Conservation (phyloP, 2,329 filamentous ascomycete genomes). For the Gnomoniopsis sp. region DNA sequence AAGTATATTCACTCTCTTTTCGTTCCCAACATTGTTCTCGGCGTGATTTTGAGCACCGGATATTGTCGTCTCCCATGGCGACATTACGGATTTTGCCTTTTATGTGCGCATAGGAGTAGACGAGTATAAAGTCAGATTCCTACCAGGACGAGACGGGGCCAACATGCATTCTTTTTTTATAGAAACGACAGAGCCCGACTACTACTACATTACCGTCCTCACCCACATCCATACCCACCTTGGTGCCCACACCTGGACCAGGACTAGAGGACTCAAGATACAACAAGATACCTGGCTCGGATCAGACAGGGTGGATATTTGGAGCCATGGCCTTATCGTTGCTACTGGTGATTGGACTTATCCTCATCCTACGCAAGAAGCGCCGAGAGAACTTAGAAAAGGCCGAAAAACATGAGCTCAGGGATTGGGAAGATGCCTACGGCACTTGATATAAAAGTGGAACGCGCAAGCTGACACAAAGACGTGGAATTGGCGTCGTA, state of each 20-base stretch:
- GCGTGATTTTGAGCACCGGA: not conserved
- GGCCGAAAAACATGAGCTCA: slow-evolving; percentile 2
- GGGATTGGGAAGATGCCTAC: not conserved
- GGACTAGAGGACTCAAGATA: not conserved
- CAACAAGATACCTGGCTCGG: not conserved
- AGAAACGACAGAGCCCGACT: slow-evolving; percentile 14
- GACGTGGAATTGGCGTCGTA: not conserved
- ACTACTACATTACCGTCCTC: too few species aligned
- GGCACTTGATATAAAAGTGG: not conserved
- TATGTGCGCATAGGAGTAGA: not conserved
- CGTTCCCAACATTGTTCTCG: not conserved
- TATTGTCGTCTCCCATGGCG: not conserved
- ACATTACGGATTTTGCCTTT: not conserved
- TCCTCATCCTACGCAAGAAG: not conserved
- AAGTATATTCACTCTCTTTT: slow-evolving; percentile 1
- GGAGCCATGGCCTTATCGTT: slow-evolving; percentile 8
- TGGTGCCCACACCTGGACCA: not conserved
- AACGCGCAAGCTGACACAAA: not conserved
- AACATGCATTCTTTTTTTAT: slow-evolving; percentile 3
- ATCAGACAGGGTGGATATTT: slow-evolving; percentile 11
- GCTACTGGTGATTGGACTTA: not conserved
- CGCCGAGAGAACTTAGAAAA: not conserved
- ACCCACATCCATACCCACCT: not conserved
- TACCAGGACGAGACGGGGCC: not conserved
- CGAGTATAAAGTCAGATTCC: not conserved